These are phyloP conservation scores for Diophrys appendiculata DNA, from an alignment of 73 alveolate species.

Conservation along the genomic window DNA sequence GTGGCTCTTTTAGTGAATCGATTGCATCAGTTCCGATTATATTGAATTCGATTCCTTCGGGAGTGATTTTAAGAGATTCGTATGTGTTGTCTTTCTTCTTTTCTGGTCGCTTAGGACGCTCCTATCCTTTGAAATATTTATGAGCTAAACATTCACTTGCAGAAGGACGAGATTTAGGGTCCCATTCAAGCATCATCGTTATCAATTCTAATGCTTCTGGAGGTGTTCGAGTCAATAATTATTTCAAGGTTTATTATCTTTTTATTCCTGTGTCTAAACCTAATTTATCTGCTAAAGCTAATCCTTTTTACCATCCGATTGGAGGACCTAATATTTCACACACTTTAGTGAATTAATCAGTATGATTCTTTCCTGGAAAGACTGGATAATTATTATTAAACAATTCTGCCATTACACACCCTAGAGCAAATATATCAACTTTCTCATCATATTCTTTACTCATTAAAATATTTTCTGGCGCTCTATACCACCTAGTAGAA, in stretches of 20 bases:
- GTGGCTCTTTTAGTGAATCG: background rate
- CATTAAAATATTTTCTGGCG: conserved; percentile 76
- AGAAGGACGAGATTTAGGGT: conserved; percentile 18
- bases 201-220: background rate
- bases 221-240: background rate
- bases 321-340: background rate
- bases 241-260: background rate
- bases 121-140: background rate
- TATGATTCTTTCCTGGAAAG: conserved; percentile 12
- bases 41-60: background rate
- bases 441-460: conserved; percentile 58
- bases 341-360: background rate
- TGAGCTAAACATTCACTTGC: conserved; percentile 1
- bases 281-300: background rate
- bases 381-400: conserved; percentile 50
- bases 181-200: background rate
- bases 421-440: conserved; percentile 86
- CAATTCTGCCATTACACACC: conserved; percentile 84
- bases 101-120: too few relatives aligned
- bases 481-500: conserved; percentile 85
- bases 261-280: background rate
- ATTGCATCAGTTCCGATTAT: background rate
- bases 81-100: too few relatives aligned
- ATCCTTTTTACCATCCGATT: background rate
- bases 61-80: background rate